Conservation (phyloP, 179 eudicot genomes). For the Corrigiola litoralis region DNA sequence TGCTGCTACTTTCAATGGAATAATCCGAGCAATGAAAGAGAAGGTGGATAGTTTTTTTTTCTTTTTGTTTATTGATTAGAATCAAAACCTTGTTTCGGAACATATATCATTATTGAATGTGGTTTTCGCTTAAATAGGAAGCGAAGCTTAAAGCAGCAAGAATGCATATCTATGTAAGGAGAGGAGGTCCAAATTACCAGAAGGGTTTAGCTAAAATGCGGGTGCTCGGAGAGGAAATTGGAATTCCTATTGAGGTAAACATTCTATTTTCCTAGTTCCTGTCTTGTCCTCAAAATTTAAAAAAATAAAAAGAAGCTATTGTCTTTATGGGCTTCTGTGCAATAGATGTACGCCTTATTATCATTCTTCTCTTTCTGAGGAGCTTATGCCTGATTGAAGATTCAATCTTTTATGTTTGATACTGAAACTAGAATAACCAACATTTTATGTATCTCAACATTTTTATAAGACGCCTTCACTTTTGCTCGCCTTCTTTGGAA, state of each 20-base stretch:
- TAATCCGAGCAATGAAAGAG: conserved; percentile 75
- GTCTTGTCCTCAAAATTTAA: too few relatives aligned
- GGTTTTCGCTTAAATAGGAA: conserved; percentile 39
- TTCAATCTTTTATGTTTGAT: too few relatives aligned
- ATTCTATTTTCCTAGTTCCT: neutral
- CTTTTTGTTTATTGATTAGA: neutral
- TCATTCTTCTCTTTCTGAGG: too few relatives aligned
- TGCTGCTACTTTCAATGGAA: conserved; percentile 88
- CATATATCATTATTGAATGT: neutral
- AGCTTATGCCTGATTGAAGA: too few relatives aligned
- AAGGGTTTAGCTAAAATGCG: conserved; percentile 89
- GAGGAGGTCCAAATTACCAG: conserved; percentile 96
- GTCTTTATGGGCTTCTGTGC: too few relatives aligned
- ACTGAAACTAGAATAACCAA: too few relatives aligned
- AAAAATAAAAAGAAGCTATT: too few relatives aligned
- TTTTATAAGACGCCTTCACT: neutral
- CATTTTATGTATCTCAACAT: too few relatives aligned
- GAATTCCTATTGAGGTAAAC: conserved; percentile 66
- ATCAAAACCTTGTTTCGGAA: neutral
- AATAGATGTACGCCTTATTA: too few relatives aligned
- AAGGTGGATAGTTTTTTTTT: conserved; percentile 37
- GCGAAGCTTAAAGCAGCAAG: conserved; percentile 79
- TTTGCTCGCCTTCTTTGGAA: neutral
- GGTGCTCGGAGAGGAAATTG: conserved; percentile 58
- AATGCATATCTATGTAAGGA: conserved; percentile 80